phyloP scores from a whole-genome alignment of 139 green algal genomes.

The Chlorella sp. region DNA sequence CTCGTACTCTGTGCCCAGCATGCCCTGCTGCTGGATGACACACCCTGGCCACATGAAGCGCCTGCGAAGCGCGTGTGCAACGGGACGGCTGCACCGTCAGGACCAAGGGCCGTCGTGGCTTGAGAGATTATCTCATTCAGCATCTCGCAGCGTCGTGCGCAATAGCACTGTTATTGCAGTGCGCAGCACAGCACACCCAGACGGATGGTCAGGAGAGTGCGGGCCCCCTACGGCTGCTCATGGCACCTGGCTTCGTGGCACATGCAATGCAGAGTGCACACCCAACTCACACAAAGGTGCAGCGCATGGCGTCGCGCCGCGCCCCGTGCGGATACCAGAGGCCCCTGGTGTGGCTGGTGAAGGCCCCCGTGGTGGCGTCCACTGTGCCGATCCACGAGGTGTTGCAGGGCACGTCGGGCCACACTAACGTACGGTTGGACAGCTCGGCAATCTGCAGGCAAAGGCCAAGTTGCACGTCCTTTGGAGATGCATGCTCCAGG shows the following conservation, averaged over 20 bases:
- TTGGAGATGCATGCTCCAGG: too few species aligned
- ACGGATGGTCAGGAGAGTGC: neutral
- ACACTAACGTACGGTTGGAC: neutral
- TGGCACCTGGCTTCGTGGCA: neutral
- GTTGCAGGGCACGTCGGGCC: neutral
- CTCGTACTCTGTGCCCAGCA: neutral
- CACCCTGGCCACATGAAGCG: neutral
- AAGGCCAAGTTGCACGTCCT: too few species aligned
- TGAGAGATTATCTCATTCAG: too few species aligned
- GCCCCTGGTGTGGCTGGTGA: neutral
- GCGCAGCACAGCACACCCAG: neutral
- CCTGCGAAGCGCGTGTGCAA: neutral
- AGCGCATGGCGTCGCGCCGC: neutral
- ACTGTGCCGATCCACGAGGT: neutral
- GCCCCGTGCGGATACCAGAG: neutral
- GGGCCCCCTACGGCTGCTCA: neutral
- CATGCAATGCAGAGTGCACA: neutral
- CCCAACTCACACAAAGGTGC: neutral
- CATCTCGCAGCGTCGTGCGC: too few species aligned
- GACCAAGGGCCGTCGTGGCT: too few species aligned
- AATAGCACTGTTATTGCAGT: neutral
- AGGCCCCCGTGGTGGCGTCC: neutral
- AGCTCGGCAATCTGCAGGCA: neutral
- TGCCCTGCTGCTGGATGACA: neutral
- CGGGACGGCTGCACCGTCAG: neutral